phyloP scores from a whole-genome alignment of 148 eudicot species.

The Linanthus parryae region DNA sequence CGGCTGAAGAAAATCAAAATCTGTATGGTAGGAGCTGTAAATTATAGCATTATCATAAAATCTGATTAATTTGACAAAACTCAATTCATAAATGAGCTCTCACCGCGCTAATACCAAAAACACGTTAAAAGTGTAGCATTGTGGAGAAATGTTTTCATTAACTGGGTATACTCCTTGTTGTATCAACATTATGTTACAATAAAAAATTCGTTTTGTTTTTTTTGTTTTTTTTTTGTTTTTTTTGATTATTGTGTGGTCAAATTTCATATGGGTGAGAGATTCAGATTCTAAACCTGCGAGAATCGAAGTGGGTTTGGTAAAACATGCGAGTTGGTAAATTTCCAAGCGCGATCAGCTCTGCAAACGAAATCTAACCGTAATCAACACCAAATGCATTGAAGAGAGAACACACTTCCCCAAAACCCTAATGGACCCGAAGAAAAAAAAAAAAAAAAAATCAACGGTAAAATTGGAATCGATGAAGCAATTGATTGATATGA shows the following conservation, averaged over 20 bases:
- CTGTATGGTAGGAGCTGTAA: too few relatives aligned
- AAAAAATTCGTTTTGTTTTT: too few relatives aligned
- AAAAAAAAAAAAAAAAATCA: neutral
- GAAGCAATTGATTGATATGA: neutral
- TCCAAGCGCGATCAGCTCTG: conserved; percentile 27
- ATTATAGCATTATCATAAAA: too few relatives aligned
- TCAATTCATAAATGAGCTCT: too few relatives aligned
- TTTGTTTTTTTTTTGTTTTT: too few relatives aligned
- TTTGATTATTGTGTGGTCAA: neutral
- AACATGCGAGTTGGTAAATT: conserved; percentile 12
- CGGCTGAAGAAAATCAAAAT: too few relatives aligned
- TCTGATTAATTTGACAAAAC: too few relatives aligned
- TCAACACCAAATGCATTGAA: neutral
- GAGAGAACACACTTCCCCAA: neutral
- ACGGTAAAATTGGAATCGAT: neutral
- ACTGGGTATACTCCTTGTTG: too few relatives aligned
- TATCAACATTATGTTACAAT: too few relatives aligned
- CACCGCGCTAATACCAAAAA: too few relatives aligned
- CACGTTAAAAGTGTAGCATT: too few relatives aligned
- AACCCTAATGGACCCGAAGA: neutral
- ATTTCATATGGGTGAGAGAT: neutral
- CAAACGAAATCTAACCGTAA: conserved; percentile 6
- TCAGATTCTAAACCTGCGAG: conserved; percentile 20
- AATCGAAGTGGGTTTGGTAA: conserved; percentile 3
- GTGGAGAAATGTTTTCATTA: too few relatives aligned